Evolutionary conservation across 139 green algal genomes (phyloP).

Genomic region (Picochlorum sp.): DNA sequence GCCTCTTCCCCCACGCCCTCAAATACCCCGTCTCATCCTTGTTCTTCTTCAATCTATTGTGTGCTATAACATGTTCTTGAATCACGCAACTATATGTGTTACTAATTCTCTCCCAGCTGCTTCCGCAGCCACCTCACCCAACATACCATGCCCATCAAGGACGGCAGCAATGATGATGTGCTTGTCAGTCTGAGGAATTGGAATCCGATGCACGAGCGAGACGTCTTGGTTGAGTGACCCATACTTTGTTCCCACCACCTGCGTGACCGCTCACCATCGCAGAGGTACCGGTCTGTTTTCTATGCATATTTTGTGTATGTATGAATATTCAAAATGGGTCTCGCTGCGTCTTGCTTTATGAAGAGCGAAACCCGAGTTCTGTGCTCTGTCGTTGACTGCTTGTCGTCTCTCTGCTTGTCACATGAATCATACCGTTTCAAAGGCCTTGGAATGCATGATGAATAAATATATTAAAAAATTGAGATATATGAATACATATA

Average conservation of each 20-base stretch:
- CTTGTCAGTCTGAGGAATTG: not conserved
- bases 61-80: not conserved
- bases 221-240: constrained; percentile 46
- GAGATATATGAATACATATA: no score
- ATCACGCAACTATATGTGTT: not conserved
- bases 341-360: no score
- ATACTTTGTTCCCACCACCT: constrained; percentile 17
- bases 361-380: no score
- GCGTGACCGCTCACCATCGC: not conserved
- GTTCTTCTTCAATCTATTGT: not conserved
- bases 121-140: constrained; percentile 30
- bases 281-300: no score
- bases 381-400: not conserved
- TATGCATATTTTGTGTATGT: no score
- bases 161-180: not conserved
- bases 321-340: no score
- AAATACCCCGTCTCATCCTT: not conserved
- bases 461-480: no score
- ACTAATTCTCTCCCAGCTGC: constrained; percentile 18
- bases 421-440: no score
- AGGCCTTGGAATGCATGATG: no score
- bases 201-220: not conserved
- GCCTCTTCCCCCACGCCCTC: not conserved
- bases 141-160: constrained; percentile 40
- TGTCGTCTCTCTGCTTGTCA: no score